Evolutionary conservation across 2,329 filamentous ascomycete species (phyloP).

Genomic region (Akanthomyces uredinophilus): DNA sequence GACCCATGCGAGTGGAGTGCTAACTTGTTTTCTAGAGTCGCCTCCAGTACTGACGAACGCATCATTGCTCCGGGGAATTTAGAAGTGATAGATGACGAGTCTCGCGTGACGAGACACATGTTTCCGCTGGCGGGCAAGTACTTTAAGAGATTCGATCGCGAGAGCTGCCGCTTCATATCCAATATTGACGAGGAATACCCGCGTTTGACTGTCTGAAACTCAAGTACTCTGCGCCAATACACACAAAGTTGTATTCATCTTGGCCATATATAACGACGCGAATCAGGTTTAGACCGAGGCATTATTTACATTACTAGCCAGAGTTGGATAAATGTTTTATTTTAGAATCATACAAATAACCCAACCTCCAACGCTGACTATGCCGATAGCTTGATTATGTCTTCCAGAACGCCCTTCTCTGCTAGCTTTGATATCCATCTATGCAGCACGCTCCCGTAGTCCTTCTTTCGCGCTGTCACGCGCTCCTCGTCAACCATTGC

Average conservation of each 20-base stretch:
- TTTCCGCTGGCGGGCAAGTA: slow-evolving; percentile 72
- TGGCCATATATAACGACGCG: no score
- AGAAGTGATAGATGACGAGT: slow-evolving; percentile 47
- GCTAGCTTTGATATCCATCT: slow-evolving; percentile 65
- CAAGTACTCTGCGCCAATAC: background rate
- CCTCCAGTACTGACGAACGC: slow-evolving; percentile 26
- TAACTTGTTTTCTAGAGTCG: slow-evolving; percentile 21
- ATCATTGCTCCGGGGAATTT: slow-evolving; percentile 68
- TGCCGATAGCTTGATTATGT: slow-evolving; percentile 27
- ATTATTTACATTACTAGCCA: background rate
- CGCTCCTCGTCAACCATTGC: slow-evolving; percentile 46
- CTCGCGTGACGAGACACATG: slow-evolving; percentile 50
- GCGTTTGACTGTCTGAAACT: background rate
- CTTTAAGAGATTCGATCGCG: slow-evolving; percentile 79
- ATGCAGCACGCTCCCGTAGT: slow-evolving; percentile 66
- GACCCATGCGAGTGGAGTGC: background rate
- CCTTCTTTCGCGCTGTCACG: slow-evolving; percentile 53
- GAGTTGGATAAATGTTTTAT: background rate
- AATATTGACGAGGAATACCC: slow-evolving; percentile 79
- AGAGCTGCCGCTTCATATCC: slow-evolving; percentile 67
- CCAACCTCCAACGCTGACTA: background rate
- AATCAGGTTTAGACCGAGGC: background rate
- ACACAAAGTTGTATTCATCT: background rate
- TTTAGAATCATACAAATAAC: background rate
- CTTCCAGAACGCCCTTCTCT: slow-evolving; percentile 56